phyloP scores from a whole-genome alignment of 164 flowering plant species.

The Piper longum region DNA sequence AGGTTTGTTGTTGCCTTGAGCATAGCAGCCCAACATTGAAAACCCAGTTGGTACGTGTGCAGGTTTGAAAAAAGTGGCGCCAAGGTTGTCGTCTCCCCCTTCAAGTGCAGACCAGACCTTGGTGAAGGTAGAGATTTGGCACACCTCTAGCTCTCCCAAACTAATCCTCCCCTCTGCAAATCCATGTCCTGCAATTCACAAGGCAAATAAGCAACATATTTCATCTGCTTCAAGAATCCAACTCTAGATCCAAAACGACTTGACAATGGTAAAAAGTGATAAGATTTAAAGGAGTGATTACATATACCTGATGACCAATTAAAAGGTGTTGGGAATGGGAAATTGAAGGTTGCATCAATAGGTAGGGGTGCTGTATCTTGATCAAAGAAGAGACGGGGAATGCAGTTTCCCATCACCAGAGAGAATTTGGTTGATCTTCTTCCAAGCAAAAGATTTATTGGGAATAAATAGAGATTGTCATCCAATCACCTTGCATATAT shows the following conservation, averaged over 20 bases:
- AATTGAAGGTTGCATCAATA: constrained; percentile 36
- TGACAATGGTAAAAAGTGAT: too few relatives aligned
- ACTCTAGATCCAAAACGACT: background rate
- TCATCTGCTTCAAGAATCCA: too few relatives aligned
- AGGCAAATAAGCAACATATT: background rate
- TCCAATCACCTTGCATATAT: background rate
- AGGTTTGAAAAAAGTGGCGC: constrained; percentile 69
- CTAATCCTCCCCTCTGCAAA: constrained; percentile 62
- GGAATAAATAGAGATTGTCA: background rate
- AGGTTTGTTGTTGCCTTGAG: constrained; percentile 55
- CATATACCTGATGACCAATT: constrained; percentile 36
- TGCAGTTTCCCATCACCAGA: constrained; percentile 24
- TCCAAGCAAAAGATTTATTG: background rate
- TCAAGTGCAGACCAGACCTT: constrained; percentile 62
- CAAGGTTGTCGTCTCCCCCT: constrained; percentile 53
- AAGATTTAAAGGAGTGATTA: background rate
- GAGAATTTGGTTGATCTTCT: background rate
- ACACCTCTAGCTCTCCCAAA: constrained; percentile 56
- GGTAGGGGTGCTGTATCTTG: constrained; percentile 17
- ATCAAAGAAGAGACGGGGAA: constrained; percentile 8
- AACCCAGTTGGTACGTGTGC: constrained; percentile 45
- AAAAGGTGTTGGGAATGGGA: constrained; percentile 41
- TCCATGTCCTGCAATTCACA: constrained; percentile 34
- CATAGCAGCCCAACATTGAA: constrained; percentile 53
- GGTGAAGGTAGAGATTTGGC: constrained; percentile 38